Evolutionary conservation across 2,329 filamentous ascomycete species (phyloP).

Genomic region (Aspergillus ochraceus): DNA sequence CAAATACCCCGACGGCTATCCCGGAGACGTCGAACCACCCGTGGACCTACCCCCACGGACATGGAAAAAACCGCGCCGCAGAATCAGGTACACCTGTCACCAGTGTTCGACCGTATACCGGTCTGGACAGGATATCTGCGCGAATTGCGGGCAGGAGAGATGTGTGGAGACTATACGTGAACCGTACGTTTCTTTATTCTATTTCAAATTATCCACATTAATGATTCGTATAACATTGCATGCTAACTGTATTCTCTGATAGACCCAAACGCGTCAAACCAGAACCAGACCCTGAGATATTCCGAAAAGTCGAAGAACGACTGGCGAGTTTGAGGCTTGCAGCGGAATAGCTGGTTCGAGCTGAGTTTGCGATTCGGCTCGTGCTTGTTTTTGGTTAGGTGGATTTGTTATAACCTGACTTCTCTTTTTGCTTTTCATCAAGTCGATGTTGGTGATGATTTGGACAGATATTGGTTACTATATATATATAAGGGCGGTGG

Average conservation of each 20-base stretch:
- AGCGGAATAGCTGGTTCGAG: background rate
- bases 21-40: constrained; percentile 43
- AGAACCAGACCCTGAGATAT: constrained; percentile 39
- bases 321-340: constrained; percentile 25
- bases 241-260: background rate
- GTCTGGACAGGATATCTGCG: constrained; percentile 34
- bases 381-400: background rate
- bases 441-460: too few species aligned
- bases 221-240: too few species aligned
- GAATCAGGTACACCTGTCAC: constrained; percentile 46
- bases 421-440: too few species aligned
- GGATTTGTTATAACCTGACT: background rate
- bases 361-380: background rate
- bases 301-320: constrained; percentile 41
- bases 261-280: constrained; percentile 42
- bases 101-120: constrained; percentile 36
- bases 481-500: too few species aligned
- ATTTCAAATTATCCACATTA: too few species aligned
- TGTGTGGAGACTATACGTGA: constrained; percentile 43
- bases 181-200: constrained; percentile 34
- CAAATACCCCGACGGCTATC: constrained; percentile 48
- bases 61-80: constrained; percentile 37
- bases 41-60: constrained; percentile 35
- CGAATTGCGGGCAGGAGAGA: constrained; percentile 42
- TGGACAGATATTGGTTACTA: too few species aligned